Evolutionary conservation across 2,329 filamentous ascomycete genomes (phyloP).

Genomic region (Sporothrix inflata): DNA sequence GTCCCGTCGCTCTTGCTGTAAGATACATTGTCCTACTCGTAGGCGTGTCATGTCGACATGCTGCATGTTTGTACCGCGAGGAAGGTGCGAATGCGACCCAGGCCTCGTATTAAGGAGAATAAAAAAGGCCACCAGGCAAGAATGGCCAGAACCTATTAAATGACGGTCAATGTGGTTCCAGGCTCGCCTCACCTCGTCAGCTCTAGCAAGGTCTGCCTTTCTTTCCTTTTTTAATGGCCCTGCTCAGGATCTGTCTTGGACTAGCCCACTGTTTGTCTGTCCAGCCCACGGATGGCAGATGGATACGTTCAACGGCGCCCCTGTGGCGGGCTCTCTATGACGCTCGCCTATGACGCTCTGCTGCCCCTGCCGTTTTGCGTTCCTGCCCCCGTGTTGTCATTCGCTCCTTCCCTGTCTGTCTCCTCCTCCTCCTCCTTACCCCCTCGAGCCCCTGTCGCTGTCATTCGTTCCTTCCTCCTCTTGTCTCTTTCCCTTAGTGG

Average conservation of each 20-base stretch:
- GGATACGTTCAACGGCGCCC: background rate
- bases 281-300: background rate
- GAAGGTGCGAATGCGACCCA: background rate
- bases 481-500: background rate
- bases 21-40: background rate
- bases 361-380: background rate
- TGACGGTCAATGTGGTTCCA: background rate
- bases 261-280: too few relatives aligned
- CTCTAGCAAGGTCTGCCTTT: background rate
- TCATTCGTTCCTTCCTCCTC: slow-evolving; percentile 3
- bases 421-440: background rate
- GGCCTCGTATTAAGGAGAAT: background rate
- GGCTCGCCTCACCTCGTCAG: background rate
- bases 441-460: background rate
- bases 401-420: slow-evolving; percentile 6
- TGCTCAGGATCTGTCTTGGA: background rate
- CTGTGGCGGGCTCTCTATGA: background rate
- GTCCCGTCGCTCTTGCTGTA: background rate
- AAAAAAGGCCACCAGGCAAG: background rate
- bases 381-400: background rate
- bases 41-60: background rate
- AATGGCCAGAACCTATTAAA: background rate
- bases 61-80: background rate
- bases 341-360: slow-evolving; percentile 13
- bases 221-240: background rate